These are phyloP conservation scores for Castanea sativa DNA, from an alignment of 306 rosid genomes.

Conservation along the genomic window DNA sequence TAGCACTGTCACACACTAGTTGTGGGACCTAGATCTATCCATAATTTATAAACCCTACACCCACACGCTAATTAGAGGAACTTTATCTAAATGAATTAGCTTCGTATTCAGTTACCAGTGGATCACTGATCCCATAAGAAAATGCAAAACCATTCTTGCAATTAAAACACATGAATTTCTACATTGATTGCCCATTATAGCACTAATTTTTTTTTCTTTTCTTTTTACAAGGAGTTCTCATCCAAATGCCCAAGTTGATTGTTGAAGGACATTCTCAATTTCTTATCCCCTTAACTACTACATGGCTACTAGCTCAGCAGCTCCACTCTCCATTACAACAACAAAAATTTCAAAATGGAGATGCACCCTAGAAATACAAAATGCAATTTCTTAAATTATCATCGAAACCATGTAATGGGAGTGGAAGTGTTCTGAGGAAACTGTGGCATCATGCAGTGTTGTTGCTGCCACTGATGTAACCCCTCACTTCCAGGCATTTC, in stretches of 20 bases:
- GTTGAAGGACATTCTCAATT: not conserved
- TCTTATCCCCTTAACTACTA: not conserved
- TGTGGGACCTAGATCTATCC: too few relatives aligned
- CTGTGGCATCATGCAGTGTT: conserved; percentile 72
- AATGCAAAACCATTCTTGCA: not conserved
- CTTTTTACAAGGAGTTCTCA: not conserved
- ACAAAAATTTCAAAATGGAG: not conserved
- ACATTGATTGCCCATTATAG: not conserved
- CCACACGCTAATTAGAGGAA: too few relatives aligned
- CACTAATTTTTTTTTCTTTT: not conserved
- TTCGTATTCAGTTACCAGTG: too few relatives aligned
- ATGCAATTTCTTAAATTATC: not conserved
- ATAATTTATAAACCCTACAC: too few relatives aligned
- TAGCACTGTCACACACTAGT: too few relatives aligned
- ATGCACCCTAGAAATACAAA: not conserved
- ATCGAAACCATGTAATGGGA: conserved; percentile 72
- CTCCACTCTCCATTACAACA: not conserved
- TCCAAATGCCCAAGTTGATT: not conserved
- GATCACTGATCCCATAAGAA: not conserved
- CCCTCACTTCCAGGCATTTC: conserved; percentile 32
- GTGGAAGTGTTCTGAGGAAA: conserved; percentile 64
- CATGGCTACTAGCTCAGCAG: not conserved
- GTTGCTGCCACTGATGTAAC: conserved; percentile 58
- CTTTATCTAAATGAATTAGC: too few relatives aligned
- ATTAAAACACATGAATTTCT: not conserved